phyloP scores from a whole-genome alignment of 352 stramenopile species.

The Phytophthora cajani region DNA sequence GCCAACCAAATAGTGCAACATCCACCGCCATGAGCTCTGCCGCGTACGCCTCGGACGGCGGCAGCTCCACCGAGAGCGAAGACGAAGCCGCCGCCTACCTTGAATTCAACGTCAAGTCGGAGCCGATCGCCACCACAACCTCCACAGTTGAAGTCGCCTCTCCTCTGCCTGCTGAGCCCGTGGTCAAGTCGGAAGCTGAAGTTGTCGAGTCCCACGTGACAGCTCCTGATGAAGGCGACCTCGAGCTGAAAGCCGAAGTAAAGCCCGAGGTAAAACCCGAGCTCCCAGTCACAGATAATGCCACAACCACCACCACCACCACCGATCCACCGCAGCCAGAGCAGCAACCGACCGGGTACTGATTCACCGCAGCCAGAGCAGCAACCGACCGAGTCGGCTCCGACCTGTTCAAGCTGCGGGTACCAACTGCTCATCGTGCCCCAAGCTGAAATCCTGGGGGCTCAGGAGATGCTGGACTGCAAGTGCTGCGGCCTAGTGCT shows the following conservation, averaged over 20 bases:
- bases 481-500: constrained; percentile 31
- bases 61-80: constrained; percentile 34
- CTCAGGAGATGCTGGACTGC: constrained; percentile 19
- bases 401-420: constrained; percentile 19
- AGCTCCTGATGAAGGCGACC: background rate
- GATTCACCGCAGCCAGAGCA: background rate
- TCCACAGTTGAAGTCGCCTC: constrained; percentile 1
- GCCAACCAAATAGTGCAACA: background rate
- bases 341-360: background rate
- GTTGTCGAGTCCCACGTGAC: constrained; percentile 12
- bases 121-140: constrained; percentile 1
- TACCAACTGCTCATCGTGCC: constrained; percentile 16
- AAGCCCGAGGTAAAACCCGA: constrained; percentile 19
- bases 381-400: background rate
- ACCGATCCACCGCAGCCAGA: background rate
- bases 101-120: constrained; percentile 14
- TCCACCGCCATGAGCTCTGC: constrained; percentile 3
- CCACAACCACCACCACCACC: background rate
- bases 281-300: background rate
- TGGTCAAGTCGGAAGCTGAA: constrained; percentile 21
- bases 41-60: constrained; percentile 17
- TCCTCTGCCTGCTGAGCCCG: background rate
- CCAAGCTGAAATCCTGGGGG: constrained; percentile 8
- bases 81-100: constrained; percentile 6
- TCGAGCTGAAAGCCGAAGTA: constrained; percentile 13